Evolutionary conservation across 176 grass and related monocot species (phyloP).

Genomic region (Oropetium thomaeum): DNA sequence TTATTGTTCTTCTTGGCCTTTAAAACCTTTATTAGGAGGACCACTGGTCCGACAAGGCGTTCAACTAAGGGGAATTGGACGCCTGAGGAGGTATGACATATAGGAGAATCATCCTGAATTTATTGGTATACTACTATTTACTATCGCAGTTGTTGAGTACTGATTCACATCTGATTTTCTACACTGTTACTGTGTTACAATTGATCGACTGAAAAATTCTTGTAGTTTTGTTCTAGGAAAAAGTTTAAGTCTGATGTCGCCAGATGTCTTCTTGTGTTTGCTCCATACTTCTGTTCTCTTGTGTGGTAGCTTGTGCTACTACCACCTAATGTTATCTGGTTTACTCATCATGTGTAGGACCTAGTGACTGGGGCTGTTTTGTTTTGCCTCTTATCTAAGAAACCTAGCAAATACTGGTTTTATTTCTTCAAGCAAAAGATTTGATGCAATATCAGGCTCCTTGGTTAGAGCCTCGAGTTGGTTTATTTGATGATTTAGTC

Average conservation of each 20-base stretch:
- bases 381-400: not conserved
- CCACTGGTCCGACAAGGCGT: conserved; percentile 74
- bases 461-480: not conserved
- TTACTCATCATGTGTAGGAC: not conserved
- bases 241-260: not conserved
- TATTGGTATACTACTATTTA: not conserved
- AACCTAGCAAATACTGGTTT: not conserved
- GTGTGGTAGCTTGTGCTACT: not conserved
- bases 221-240: not conserved
- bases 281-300: not conserved
- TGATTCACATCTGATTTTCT: not conserved
- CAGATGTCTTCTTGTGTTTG: not conserved
- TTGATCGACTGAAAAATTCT: not conserved
- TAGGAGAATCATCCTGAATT: not conserved
- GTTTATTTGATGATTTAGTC: conserved; percentile 2
- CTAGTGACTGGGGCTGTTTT: not conserved
- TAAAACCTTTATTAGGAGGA: conserved; percentile 84
- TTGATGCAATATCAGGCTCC: not conserved
- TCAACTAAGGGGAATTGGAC: conserved; percentile 98
- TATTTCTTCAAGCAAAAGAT: not conserved
- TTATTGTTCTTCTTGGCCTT: conserved; percentile 3
- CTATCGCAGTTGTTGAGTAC: not conserved
- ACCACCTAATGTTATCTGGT: not conserved
- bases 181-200: not conserved
- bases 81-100: conserved; percentile 94